Base-by-base conservation (phyloP, 345 rosid species). In the Lenwebbia sp. region DNA sequence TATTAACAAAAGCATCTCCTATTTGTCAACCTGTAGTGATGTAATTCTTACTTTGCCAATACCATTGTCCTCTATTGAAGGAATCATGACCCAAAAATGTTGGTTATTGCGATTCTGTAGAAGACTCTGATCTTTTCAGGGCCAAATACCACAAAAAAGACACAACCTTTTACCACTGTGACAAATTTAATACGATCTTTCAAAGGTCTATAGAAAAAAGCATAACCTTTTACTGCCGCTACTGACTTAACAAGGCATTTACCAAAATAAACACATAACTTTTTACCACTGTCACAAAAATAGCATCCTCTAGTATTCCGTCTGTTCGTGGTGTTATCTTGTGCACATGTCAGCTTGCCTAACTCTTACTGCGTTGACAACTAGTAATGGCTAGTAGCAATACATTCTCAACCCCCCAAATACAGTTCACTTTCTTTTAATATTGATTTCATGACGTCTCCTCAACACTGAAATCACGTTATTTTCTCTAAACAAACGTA, bases 381-480 rank as follows among this genome's bases (percentile, higher is more conserved):
- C 81, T 70, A 70, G 78, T 33, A 70, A 70, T 70, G 81, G 47
- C 81, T 70, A 70, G 47, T 40, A 33, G 78, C 78, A 70, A 37
- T 70, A 70, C 78, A 19, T 37, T 70, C 26, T 10, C 78, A 70
- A 70, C 0, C 47, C 75, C 78, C 78, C 25, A 70, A 19, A 70
- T 19, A 37, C 26, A 37, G 26, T 40, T 4, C 78, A 37, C 41
- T 65, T 30, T 62, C 76, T 33, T 12, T 70, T 33, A 0, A 33
- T 37, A 19, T 33, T 0, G 7, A 37, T 9, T 33, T 33, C 0
- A 70, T 37, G 47, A 25, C 7, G 0, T 37, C 14, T 70, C 47
- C 81, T 70, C 12, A 70, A 70, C 47, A 21, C 47, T 40, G 78
- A 70, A 70, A 70, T 70, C 47, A 21, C 47, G 11, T 41, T 37